Evolutionary conservation across 2,329 filamentous ascomycete genomes (phyloP), one percentile per base, ranked within the genome.

Genomic region (Metarhizium humberi): DNA sequence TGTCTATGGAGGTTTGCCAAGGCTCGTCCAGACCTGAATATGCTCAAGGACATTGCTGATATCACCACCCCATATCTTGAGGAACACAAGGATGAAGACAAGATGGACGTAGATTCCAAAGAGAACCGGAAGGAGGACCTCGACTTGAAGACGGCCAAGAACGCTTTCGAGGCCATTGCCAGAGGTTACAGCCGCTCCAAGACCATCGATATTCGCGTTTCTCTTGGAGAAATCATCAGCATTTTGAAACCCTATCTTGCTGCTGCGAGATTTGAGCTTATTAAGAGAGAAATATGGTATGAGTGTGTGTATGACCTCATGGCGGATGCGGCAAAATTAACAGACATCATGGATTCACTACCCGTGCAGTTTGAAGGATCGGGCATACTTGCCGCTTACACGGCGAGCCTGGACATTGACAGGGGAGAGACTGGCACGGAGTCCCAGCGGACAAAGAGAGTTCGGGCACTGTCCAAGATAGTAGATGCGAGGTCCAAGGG

Each of bases 1-100:
- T 84, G 82, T 38, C 74, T 96, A 5, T 91, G 88, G 65, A 78
- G 83, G 54, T 88, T 92, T 63, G 81, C 84, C n/a, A 79, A 80
- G 42, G 81, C 80, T 14, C 78, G 87, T 50, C 77, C 79, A 29
- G 87, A 92, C 63, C 66, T 90, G 16, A 82, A 91, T 61, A 75
- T 95, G 70, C 82, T 88, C 62, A 73, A 78, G 4, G 82, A 88
- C 30, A 84, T 88, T 4, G 75, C 81, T 4, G 76, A 76, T 6
- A 80, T 95, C 52, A 81, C 88, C 13, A 74, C 72, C 32, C 79
- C 82, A 1, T 73, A 85, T 49, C 69, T 95, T 38, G 81, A 85
- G 47, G 79, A 84, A 32, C 62, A 80, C 4, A 70, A 60, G 13
- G 77, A 78, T 36, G 81, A 81, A 49, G 82, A 86, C 58, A 77